These are phyloP conservation scores for Thinopyrum elongatum DNA, from an alignment of 176 grass and related monocot genomes.

Conservation along the genomic window DNA sequence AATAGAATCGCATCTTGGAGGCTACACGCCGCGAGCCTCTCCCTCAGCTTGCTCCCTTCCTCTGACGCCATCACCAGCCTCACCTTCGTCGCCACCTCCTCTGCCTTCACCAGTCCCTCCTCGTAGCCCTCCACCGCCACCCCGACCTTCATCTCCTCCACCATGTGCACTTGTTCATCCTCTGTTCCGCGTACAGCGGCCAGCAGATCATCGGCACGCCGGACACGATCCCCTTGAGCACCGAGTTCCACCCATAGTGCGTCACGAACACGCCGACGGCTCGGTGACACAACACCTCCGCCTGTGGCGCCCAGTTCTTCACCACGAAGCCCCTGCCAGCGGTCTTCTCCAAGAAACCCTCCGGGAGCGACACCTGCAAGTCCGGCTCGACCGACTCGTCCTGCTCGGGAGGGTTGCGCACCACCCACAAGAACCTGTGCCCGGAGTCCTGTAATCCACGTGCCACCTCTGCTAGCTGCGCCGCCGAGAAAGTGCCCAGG, in stretches of 20 bases:
- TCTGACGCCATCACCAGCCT: constrained; percentile 52
- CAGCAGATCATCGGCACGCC: constrained; percentile 49
- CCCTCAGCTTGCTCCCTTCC: constrained; percentile 34
- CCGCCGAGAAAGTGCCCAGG: not conserved
- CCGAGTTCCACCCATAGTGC: constrained; percentile 53
- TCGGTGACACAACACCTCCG: not conserved
- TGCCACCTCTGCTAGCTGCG: not conserved
- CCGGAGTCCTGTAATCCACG: constrained; percentile 23
- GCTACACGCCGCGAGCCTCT: not conserved
- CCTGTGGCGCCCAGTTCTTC: constrained; percentile 16
- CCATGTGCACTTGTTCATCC: constrained; percentile 37
- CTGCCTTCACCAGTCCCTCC: constrained; percentile 32
- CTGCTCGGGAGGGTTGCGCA: constrained; percentile 1
- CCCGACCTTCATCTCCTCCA: constrained; percentile 37
- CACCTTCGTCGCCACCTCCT: constrained; percentile 59
- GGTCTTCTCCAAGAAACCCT: constrained; percentile 36
- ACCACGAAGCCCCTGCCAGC: constrained; percentile 28
- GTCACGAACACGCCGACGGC: constrained; percentile 41
- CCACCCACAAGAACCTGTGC: constrained; percentile 42
- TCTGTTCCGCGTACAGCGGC: constrained; percentile 46
- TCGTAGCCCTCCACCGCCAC: constrained; percentile 57
- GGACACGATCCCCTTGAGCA: constrained; percentile 23
- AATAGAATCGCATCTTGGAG: too few species aligned
- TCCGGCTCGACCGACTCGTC: not conserved
- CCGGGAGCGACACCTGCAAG: constrained; percentile 1